These are phyloP conservation scores for Podospora appendiculata DNA, from an alignment of 495 filamentous ascomycete species.

Conservation along the genomic window DNA sequence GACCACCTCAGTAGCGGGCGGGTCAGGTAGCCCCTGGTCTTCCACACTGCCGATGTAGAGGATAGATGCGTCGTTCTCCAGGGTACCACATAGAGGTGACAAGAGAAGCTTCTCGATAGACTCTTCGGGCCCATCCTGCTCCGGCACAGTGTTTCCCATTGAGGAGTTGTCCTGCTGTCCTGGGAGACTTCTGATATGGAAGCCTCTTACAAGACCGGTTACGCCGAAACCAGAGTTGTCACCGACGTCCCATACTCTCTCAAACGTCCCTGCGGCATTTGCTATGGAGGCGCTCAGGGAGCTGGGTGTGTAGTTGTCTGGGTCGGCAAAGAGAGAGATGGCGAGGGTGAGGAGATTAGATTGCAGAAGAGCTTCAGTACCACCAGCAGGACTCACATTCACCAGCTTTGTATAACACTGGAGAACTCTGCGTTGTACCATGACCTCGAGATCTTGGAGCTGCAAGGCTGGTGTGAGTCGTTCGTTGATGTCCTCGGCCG, in stretches of 20 bases:
- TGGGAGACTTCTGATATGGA: conserved; percentile 61
- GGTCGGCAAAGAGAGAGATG: conserved; percentile 86
- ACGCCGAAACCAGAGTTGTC: conserved; percentile 95
- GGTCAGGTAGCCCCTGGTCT: conserved; percentile 53
- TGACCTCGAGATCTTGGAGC: conserved; percentile 82
- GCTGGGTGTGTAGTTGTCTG: conserved; percentile 75
- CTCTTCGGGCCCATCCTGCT: conserved; percentile 55
- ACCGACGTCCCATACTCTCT: conserved; percentile 87
- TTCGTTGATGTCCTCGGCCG: conserved; percentile 79
- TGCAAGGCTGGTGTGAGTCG: conserved; percentile 81
- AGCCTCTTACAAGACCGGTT: conserved; percentile 73
- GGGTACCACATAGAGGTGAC: conserved; percentile 72
- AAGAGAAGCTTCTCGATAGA: conserved; percentile 60
- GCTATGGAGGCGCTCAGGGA: conserved; percentile 90
- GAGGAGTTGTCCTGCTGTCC: conserved; percentile 55
- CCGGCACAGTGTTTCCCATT: conserved; percentile 50
- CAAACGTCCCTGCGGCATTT: conserved; percentile 80
- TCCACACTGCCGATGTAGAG: conserved; percentile 57
- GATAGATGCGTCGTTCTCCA: conserved; percentile 82
- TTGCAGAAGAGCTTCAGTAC: conserved; percentile 77
- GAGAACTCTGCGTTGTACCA: conserved; percentile 87
- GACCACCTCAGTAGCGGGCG: conserved; percentile 85
- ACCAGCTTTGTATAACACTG: conserved; percentile 93
- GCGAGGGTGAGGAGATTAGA: conserved; percentile 91
- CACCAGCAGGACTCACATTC: conserved; percentile 70